Evolutionary conservation across 83 land plant species (phyloP).

Genomic region (Diphasiastrum complanatum): DNA sequence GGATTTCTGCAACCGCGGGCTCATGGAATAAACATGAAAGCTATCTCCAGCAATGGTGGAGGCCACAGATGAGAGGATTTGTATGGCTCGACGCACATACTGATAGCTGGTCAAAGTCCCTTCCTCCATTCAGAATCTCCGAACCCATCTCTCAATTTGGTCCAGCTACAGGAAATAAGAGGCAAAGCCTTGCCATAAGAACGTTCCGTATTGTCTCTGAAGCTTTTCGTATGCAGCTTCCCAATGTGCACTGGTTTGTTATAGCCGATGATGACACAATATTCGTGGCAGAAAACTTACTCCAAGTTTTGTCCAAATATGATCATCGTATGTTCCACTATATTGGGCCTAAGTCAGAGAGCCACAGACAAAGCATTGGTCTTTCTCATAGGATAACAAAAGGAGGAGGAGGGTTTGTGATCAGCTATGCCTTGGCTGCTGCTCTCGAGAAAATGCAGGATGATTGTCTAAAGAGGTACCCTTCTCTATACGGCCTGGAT

Average conservation of each 20-base stretch:
- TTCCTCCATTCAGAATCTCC: slow-evolving; percentile 38
- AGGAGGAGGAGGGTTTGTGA: not conserved
- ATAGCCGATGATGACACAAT: not conserved
- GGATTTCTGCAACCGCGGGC: slow-evolving; percentile 46
- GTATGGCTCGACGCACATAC: slow-evolving; percentile 42
- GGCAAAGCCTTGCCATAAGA: not conserved
- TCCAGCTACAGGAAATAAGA: slow-evolving; percentile 1
- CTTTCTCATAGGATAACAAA: not conserved
- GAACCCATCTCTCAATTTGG: slow-evolving; percentile 23
- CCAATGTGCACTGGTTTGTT: not conserved
- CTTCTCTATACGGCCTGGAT: no score
- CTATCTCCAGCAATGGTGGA: slow-evolving; percentile 67
- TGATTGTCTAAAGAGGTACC: not conserved
- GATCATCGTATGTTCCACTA: not conserved
- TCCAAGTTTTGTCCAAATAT: not conserved
- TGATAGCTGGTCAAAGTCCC: slow-evolving; percentile 11
- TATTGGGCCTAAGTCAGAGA: not conserved
- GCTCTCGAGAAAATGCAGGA: slow-evolving; percentile 1
- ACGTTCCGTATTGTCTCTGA: not conserved
- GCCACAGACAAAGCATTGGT: not conserved
- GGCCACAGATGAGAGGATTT: slow-evolving; percentile 46
- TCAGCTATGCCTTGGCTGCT: not conserved
- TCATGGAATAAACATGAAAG: slow-evolving; percentile 43
- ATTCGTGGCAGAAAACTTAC: not conserved
- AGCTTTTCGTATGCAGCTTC: not conserved